Percentiles rank a stretch among this genome's conserved stretches.
phyloP scores from a whole-genome alignment of 345 rosid species.

The Lepidium aucheri region DNA sequence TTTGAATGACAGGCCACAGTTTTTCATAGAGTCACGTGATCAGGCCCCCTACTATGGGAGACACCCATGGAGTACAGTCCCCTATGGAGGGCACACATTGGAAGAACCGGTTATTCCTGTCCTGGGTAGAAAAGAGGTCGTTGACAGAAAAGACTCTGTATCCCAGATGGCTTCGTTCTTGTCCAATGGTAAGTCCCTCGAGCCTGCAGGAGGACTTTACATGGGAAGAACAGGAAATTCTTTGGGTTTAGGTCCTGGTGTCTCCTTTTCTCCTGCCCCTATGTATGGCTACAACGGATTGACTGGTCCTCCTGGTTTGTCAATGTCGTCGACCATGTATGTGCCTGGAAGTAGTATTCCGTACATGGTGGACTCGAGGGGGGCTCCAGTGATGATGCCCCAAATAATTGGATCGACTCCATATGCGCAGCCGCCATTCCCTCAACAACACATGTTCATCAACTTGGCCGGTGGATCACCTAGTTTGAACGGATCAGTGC shows the following conservation, averaged over 20 bases:
- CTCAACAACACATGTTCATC: conserved; percentile 62
- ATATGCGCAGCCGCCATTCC: conserved; percentile 36
- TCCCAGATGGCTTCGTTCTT: conserved; percentile 41
- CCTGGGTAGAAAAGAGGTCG: conserved; percentile 67
- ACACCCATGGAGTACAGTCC: conserved; percentile 28
- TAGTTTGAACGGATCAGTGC: conserved; percentile 44
- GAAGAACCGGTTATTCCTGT: conserved; percentile 62
- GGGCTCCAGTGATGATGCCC: conserved; percentile 51
- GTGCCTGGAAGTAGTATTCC: conserved; percentile 61
- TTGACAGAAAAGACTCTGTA: conserved; percentile 40
- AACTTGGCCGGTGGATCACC: conserved; percentile 44
- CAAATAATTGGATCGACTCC: conserved; percentile 52
- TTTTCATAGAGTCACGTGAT: conserved; percentile 42
- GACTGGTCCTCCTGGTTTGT: conserved; percentile 39
- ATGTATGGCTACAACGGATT: conserved; percentile 51
- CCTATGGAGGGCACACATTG: conserved; percentile 39
- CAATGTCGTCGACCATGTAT: conserved; percentile 51
- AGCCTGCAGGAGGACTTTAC: conserved; percentile 35
- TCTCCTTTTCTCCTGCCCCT: conserved; percentile 51
- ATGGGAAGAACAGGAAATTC: conserved; percentile 45
- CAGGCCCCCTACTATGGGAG: conserved; percentile 33
- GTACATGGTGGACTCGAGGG: conserved; percentile 68
- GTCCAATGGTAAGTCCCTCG: conserved; percentile 54
- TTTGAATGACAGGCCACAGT: conserved; percentile 75
- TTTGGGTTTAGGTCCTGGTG: conserved; percentile 48